Evolutionary conservation across 2,329 filamentous ascomycete genomes (phyloP), one percentile per base, ranked within the genome.

Genomic region (Fusarium devonianum): DNA sequence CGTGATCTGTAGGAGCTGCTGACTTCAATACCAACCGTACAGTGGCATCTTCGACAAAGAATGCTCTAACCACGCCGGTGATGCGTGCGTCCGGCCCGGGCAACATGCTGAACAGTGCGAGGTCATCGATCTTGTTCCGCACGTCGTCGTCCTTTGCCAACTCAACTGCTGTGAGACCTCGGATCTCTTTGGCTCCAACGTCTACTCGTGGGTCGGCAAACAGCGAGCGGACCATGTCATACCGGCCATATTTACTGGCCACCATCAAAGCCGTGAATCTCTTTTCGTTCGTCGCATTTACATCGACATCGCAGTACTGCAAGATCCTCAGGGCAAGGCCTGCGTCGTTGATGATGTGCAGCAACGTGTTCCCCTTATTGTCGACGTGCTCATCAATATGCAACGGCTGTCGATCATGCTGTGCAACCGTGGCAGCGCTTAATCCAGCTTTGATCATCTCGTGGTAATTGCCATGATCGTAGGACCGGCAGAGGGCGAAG

Each of bases 101-200:
- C 2, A 83, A 78, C 69, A 86, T 85, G 14, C 89, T 89, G 58
- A 99, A 88, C 8, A 99, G 75, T 2, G 92, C 87, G 56, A 99
- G 78, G 69, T 99, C 94, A 67, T 99, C 94, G 56, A 99, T 97
- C 63, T 90, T 87, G 73, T 97, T 99, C 28, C 94, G 85, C 18
- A 99, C 90, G 62, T 99, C 94, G 68, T 99, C 94, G 65, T 99
- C 95, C 69, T 99, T 99, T 38, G 95, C 94, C 35, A 99, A 80
- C 71, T 99, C 94, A 6, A 97, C 92, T 7, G 94, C 94, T 7
- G 93, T 97, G 62, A 99, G 78, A 0, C 94, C 94, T 50, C 94
- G 84, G 12, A 90, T 74, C 69, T 99, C 95, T 69, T 88, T 89
- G 21, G 92, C 85, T 30, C 88, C 85, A 11, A 93, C 75, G 67